Conservation (phyloP, 768 basidiomycete species). For the Suillus fuscotomentosus region DNA sequence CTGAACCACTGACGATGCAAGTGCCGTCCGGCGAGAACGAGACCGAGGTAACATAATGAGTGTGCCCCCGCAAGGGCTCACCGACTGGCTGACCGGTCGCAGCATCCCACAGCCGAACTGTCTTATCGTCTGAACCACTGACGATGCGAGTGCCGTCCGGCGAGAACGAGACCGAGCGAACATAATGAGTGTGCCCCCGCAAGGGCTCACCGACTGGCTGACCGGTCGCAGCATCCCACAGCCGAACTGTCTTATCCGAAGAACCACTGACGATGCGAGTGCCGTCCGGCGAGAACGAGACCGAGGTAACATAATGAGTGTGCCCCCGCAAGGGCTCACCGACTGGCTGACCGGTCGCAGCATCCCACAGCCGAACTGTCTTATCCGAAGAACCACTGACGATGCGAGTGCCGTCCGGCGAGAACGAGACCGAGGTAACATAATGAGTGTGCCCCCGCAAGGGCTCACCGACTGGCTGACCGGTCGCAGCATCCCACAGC, state of each 20-base stretch:
- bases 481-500: background rate
- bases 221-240: too few species aligned
- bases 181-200: too few species aligned
- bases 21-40: background rate
- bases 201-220: too few species aligned
- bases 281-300: too few species aligned
- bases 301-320: accelerated
- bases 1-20: background rate
- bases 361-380: background rate
- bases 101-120: background rate
- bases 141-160: too few species aligned
- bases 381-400: background rate
- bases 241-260: background rate
- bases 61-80: background rate
- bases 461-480: background rate
- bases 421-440: background rate
- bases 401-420: background rate
- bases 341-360: background rate
- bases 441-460: background rate
- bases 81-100: background rate
- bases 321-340: background rate
- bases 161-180: too few species aligned
- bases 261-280: background rate
- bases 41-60: accelerated
- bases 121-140: background rate